These are phyloP conservation scores for Dothideomycetes sp. DNA, from an alignment of 2,329 filamentous ascomycete species.

Conservation along the genomic window DNA sequence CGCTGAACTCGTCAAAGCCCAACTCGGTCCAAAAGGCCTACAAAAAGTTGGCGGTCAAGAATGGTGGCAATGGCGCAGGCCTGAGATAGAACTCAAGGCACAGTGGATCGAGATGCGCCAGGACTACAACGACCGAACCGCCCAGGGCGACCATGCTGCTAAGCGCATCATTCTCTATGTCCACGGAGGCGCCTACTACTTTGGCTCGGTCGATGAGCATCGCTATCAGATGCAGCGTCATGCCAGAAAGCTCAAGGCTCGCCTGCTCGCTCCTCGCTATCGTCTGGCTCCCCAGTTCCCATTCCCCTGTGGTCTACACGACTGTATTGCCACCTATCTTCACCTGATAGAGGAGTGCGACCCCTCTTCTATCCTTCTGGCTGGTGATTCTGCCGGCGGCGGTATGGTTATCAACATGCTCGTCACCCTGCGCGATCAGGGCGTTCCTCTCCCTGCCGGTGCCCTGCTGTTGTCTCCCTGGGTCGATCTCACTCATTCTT, in stretches of 20 bases:
- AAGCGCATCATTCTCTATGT: constrained; percentile 85
- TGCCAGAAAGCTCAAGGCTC: constrained; percentile 83
- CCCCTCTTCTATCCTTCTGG: constrained; percentile 72
- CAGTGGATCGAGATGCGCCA: constrained; percentile 96
- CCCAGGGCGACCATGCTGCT: constrained; percentile 43
- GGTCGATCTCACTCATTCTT: constrained; percentile 93
- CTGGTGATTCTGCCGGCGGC: constrained; percentile 86
- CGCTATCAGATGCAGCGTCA: constrained; percentile 97
- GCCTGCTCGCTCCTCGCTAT: constrained; percentile 78
- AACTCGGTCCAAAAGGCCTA: constrained; percentile 71
- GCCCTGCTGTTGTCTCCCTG: constrained; percentile 88
- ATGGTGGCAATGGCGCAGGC: constrained; percentile 84
- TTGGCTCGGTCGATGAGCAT: constrained; percentile 91
- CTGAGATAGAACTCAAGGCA: constrained; percentile 57
- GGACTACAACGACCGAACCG: constrained; percentile 65
- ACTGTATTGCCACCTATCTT: constrained; percentile 82
- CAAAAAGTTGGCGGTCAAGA: constrained; percentile 67
- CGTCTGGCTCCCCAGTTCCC: constrained; percentile 87
- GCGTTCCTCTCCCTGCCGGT: constrained; percentile 76
- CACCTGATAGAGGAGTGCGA: constrained; percentile 69
- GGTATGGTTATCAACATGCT: constrained; percentile 79
- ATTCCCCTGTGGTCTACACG: constrained; percentile 85
- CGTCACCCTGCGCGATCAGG: constrained; percentile 71
- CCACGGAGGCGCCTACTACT: constrained; percentile 91
- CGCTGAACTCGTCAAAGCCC: constrained; percentile 56